phyloP scores from a whole-genome alignment of 2,329 filamentous ascomycete species.

The Ophiocordyceps unilateralis region DNA sequence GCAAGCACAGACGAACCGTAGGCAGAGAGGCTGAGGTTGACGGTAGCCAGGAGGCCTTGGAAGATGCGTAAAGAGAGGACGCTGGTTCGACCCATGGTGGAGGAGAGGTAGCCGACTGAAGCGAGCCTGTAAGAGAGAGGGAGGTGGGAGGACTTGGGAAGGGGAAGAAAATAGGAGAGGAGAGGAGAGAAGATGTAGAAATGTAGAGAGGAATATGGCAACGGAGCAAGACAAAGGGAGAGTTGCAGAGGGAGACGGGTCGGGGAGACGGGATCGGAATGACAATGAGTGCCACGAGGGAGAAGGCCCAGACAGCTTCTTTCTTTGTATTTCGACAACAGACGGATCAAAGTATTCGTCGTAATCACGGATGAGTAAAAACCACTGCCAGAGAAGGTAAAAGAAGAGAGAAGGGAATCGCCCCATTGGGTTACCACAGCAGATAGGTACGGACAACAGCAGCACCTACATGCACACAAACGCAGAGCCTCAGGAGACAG shows the following conservation, averaged over 20 bases:
- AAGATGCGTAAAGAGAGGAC: constrained; percentile 5
- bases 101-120: neutral
- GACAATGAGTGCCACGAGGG: neutral
- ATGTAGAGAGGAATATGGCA: neutral
- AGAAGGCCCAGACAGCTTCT: too few species aligned
- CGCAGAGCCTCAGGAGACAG: too few species aligned
- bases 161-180: neutral
- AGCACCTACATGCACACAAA: too few species aligned
- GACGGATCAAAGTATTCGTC: too few species aligned
- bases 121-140: neutral
- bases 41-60: constrained; percentile 6
- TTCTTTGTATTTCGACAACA: too few species aligned
- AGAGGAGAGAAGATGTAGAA: neutral
- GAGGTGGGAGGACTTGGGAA: neutral
- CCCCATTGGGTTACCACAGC: neutral
- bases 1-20: constrained; percentile 4
- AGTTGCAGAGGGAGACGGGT: neutral
- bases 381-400: neutral
- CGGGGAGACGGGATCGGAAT: neutral
- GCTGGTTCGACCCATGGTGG: constrained; percentile 5
- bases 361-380: neutral
- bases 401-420: neutral
- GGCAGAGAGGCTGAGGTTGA: constrained; percentile 6
- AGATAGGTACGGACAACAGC: too few species aligned
- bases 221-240: neutral